phyloP scores from a whole-genome alignment of 768 basidiomycete genomes.

The Amanita phalloides region DNA sequence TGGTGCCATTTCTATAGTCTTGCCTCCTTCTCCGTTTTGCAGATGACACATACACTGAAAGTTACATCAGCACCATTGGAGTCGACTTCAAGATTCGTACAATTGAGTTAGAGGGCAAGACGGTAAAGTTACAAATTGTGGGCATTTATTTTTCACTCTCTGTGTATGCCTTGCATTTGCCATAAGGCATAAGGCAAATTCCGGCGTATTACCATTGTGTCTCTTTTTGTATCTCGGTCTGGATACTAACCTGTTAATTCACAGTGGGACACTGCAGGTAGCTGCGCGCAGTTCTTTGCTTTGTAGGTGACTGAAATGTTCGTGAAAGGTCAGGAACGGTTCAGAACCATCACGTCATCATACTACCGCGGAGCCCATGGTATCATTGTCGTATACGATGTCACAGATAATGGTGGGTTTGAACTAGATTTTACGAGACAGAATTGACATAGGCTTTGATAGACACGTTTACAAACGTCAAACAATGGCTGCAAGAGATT shows the following conservation, averaged over 20 bases:
- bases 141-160: constrained; percentile 23
- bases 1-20: constrained; percentile 39
- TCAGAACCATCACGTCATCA: constrained; percentile 98
- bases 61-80: constrained; percentile 95
- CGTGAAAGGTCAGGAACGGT: constrained; percentile 81
- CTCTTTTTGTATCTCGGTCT: not conserved
- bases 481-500: constrained; percentile 91
- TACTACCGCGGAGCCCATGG: constrained; percentile 99
- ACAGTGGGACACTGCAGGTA: constrained; percentile 97
- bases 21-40: constrained; percentile 87
- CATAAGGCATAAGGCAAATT: not conserved
- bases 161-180: not conserved
- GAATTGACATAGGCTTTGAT: not conserved
- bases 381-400: constrained; percentile 98
- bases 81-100: constrained; percentile 99
- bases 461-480: constrained; percentile 95
- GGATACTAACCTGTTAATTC: not conserved
- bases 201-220: not conserved
- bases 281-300: constrained; percentile 10
- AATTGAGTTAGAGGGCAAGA: constrained; percentile 97
- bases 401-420: constrained; percentile 78
- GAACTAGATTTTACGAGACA: not conserved
- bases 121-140: constrained; percentile 97
- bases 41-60: constrained; percentile 96
- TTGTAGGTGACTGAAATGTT: not conserved